Percentiles rank a stretch among this genome's conserved stretches.
phyloP scores from a whole-genome alignment of 2,329 filamentous ascomycete species.

The Cladosporium sp. region DNA sequence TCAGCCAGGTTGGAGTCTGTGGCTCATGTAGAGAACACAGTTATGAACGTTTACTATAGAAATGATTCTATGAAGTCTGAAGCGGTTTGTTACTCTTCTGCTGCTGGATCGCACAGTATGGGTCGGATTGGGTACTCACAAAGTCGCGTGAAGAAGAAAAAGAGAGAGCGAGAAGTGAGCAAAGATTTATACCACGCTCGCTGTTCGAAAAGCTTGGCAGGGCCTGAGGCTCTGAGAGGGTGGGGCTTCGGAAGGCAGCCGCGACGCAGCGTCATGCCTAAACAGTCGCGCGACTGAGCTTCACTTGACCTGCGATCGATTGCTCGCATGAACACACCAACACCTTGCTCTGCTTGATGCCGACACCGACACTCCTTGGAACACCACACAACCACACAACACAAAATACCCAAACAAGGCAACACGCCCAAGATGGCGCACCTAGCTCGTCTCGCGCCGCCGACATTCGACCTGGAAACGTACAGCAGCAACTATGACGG shows the following conservation, averaged over 20 bases:
- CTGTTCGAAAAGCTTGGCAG: not conserved
- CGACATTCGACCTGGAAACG: slow-evolving; percentile 85
- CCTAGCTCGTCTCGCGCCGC: slow-evolving; percentile 38
- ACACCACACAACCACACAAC: not conserved
- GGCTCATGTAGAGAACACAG: slow-evolving; percentile 19
- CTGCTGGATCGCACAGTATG: not conserved
- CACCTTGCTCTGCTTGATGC: not conserved
- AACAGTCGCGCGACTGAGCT: not conserved
- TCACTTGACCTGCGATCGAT: not conserved
- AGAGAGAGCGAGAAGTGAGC: not conserved
- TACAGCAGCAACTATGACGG: slow-evolving; percentile 90
- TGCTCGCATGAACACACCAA: not conserved
- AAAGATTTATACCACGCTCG: not conserved
- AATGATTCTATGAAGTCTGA: slow-evolving; percentile 18
- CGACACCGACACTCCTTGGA: not conserved
- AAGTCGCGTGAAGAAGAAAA: slow-evolving; percentile 9
- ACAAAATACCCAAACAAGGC: not conserved
- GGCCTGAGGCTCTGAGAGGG: not conserved
- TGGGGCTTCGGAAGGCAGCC: not conserved
- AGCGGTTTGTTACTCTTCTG: not conserved
- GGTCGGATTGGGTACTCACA: slow-evolving; percentile 5
- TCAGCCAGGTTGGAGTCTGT: slow-evolving; percentile 33
- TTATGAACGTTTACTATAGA: slow-evolving; percentile 18
- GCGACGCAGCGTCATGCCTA: slow-evolving; percentile 3
- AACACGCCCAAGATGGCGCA: not conserved